Evolutionary conservation across 441 rosid species (phyloP).

Genomic region (Aleurites moluccanus): DNA sequence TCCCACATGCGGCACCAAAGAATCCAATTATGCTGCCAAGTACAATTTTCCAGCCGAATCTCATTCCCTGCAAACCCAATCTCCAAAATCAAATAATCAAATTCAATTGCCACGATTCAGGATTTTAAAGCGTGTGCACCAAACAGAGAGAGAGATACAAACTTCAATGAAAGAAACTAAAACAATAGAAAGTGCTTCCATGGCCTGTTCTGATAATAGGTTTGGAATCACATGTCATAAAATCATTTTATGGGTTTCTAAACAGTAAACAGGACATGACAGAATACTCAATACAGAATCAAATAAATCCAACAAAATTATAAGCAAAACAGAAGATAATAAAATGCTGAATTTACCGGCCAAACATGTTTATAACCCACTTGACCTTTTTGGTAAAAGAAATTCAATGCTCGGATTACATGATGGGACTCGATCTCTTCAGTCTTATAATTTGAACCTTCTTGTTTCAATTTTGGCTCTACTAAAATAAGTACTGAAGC

Average conservation of each 20-base stretch:
- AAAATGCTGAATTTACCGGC: conserved; percentile 23
- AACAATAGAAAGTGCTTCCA: background rate
- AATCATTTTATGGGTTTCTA: background rate
- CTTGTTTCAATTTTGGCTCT: conserved; percentile 27
- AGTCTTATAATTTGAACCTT: conserved; percentile 11
- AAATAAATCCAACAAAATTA: background rate
- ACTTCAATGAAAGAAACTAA: background rate
- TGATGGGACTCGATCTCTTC: conserved; percentile 22
- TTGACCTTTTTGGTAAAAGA: conserved; percentile 30
- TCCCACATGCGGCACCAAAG: conserved; percentile 70
- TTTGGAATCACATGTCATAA: background rate
- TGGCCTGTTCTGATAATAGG: background rate
- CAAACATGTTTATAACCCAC: conserved; percentile 37
- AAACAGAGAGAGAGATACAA: background rate
- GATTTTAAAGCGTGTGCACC: background rate
- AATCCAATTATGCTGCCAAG: conserved; percentile 53
- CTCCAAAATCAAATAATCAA: background rate
- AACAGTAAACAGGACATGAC: background rate
- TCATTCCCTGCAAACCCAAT: conserved; percentile 39
- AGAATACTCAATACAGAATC: background rate
- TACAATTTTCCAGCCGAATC: conserved; percentile 57
- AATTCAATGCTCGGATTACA: conserved; percentile 20
- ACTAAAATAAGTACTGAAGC: conserved; percentile 28
- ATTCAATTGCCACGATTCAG: background rate
- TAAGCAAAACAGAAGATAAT: background rate